Evolutionary conservation across 2,329 filamentous ascomycete genomes (phyloP), one percentile per base, ranked within the genome.

Genomic region (Tetracladium maxilliforme): DNA sequence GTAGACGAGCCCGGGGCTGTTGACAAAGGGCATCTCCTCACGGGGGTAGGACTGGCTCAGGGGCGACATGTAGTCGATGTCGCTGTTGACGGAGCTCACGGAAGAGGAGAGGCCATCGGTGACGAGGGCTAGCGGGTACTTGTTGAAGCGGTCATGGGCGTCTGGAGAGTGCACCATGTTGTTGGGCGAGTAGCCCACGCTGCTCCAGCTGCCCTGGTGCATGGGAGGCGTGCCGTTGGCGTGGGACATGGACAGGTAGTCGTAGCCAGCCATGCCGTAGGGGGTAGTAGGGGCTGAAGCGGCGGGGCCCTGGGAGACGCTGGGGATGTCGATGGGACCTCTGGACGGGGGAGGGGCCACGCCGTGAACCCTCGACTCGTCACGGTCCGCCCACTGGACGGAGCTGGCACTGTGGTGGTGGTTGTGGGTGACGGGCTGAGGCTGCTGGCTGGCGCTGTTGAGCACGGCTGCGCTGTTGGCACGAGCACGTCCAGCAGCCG

Each of bases 41-140:
- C 64, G 42, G 3, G 50, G 49, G 33, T 59, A 64, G 3, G 58
- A 52, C 26, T 70, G 67, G 43, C 57, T 61, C 34, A 73, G 54
- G 7, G 65, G 48, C 32, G 60, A 60, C 52, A 70, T 33, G 31
- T 73, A 74, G 39, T 73, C 68, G 30, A 65, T 59, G 14, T 74
- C 69, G 15, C 37, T 35, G 30, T 47, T 47, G 11, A n/a, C n/a
- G 18, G 18, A 9, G 18, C 11, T 11, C 28, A 69, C 53, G 1
- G 64, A 65, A 1, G 62, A 58, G 2, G 64, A 63, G 16, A 70
- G 50, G 22, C 57, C 52, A 16, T 65, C 61, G 25, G 18, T 9
- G 11, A 9, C 9, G 18, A 11, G 9, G 9, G 18, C 18, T 19
- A 11, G 11, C 11, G 11, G 18, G 9, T 19, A 50, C n/a, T n/a